Conservation (phyloP, 2,329 filamentous ascomycete species). For the Monosporascus sp. region DNA sequence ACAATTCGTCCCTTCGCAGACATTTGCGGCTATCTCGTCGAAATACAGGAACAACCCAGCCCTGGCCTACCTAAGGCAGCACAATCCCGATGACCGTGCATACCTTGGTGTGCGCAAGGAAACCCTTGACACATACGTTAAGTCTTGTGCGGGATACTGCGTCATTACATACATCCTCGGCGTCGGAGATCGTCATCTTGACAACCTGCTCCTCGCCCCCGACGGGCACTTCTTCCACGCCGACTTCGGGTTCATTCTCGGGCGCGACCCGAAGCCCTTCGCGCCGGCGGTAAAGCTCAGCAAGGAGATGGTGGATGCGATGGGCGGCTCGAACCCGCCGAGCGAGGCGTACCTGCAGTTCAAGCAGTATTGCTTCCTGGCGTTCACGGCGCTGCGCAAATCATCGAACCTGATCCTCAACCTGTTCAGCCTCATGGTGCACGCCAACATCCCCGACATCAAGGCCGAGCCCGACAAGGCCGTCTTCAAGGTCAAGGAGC, state of each 20-base stretch:
- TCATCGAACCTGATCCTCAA: conserved; percentile 89
- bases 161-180: conserved; percentile 97
- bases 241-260: conserved; percentile 96
- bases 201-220: conserved; percentile 87
- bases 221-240: conserved; percentile 96
- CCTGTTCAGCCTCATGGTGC: conserved; percentile 92
- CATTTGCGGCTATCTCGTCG: conserved; percentile 73
- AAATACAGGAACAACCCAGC: conserved; percentile 73
- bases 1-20: conserved; percentile 86
- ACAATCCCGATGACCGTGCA: conserved; percentile 80
- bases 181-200: conserved; percentile 90
- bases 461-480: conserved; percentile 88
- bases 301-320: conserved; percentile 97
- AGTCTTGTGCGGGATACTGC: conserved; percentile 94
- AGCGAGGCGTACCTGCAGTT: conserved; percentile 77
- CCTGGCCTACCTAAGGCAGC: conserved; percentile 77
- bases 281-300: conserved; percentile 95
- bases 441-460: conserved; percentile 95
- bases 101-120: conserved; percentile 86
- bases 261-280: conserved; percentile 94
- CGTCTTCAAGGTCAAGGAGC: conserved; percentile 88
- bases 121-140: conserved; percentile 90
- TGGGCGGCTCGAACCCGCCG: conserved; percentile 73
- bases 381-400: conserved; percentile 87
- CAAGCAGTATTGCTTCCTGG: conserved; percentile 93